Base-by-base conservation (phyloP, 1,284 basidiomycete genomes). In the Sporisorium reilianum region DNA sequence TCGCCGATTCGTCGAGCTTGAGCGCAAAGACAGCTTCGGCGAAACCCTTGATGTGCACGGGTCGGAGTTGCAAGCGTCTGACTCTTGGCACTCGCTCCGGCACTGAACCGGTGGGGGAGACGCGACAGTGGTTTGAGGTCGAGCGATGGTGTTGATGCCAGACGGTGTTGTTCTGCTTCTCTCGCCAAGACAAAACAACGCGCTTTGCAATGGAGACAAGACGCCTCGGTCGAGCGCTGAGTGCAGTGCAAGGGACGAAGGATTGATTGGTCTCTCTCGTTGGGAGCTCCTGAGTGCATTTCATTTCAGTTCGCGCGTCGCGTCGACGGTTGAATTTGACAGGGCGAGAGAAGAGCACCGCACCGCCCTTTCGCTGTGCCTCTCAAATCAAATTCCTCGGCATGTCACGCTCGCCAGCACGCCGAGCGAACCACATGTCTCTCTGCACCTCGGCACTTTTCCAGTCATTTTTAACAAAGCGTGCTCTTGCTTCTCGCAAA, bases 401-500 rank as follows among this genome's bases (percentile, higher is more conserved):
- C 34, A 42, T 42, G 41, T 25, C 42, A n/a, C 23, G 11, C 12
- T 12, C 42, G 41, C 41, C 41, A 44, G 41, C 41, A 44, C 41
- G 41, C 41, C 41, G 26, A 46, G 25, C 34, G 34, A 18, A 26
- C 9, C 28, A 30, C 28, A 30, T 30, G n/a, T n/a, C n/a, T n/a
- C n/a, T n/a, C 44, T 6, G 22, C 22, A 14, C 26, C 3, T 20
- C n/a, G 46, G 46, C 46, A 48, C 46, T 48, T 30, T 30, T 18
- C 26, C 46, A 48, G 46, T 48, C 28, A 48, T 48, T 48, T 48
- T n/a, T n/a, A n/a, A n/a, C n/a, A 20, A 6, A 38, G 36, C 36
- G 45, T 45, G 23, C 5, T 5, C 40, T 44, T 46, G 16, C 10
- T 34, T 34, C 32, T 34, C 3, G 10, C 8, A 25, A 14, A 12